Conservation (phyloP, 306 rosid species). For the Vicia villosa region DNA sequence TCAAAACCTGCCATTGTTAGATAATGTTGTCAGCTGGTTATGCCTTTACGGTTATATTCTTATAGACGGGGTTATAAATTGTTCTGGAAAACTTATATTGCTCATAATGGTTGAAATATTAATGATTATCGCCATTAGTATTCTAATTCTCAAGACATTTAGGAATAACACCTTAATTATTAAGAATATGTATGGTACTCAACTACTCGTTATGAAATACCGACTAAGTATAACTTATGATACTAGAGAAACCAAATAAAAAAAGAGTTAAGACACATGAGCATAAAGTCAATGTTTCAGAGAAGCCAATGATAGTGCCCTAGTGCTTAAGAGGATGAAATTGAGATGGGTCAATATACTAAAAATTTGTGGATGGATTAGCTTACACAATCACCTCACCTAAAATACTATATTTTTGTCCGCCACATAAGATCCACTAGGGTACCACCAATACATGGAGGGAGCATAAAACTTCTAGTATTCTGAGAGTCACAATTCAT, state of each 20-base stretch:
- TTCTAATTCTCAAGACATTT: background rate
- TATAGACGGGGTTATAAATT: background rate
- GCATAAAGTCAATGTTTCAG: background rate
- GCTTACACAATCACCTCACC: background rate
- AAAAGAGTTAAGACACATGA: background rate
- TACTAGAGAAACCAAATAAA: background rate
- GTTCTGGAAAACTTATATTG: conserved; percentile 14
- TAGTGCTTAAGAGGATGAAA: background rate
- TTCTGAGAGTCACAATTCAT: background rate
- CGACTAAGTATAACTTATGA: background rate
- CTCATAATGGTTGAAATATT: conserved; percentile 6
- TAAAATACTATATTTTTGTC: background rate
- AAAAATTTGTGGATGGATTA: background rate
- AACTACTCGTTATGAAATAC: background rate
- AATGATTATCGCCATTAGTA: background rate
- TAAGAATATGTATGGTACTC: background rate
- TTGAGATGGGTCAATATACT: background rate
- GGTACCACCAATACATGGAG: background rate
- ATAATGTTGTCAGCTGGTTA: conserved; percentile 21
- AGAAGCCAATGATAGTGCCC: background rate
- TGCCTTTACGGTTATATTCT: conserved; percentile 12
- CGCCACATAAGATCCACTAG: background rate
- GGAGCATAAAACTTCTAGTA: background rate
- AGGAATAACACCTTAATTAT: background rate
- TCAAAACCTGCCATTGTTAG: conserved; percentile 18